Evolutionary conservation across 371 early-diverging fungal species (phyloP).

Genomic region (Mucor lusitanicus): DNA sequence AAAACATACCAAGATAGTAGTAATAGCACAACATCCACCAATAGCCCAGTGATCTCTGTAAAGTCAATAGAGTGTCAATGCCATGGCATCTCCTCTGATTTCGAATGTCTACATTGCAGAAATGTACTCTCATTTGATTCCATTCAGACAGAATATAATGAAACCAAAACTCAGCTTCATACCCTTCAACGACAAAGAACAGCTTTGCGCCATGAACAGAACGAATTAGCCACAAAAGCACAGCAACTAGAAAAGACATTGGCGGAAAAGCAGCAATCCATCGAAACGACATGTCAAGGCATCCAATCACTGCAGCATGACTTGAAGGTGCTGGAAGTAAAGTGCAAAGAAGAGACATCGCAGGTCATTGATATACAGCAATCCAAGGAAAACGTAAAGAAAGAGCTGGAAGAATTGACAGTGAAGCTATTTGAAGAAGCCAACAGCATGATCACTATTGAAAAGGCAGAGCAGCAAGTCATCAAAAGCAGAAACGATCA

Average conservation of each 20-base stretch:
- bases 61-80: constrained; percentile 9
- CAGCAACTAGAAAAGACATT: not conserved
- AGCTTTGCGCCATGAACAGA: not conserved
- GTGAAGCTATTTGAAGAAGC: constrained; percentile 82
- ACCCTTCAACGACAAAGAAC: not conserved
- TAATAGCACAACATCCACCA: constrained; percentile 16
- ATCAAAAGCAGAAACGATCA: constrained; percentile 36
- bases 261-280: not conserved
- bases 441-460: constrained; percentile 66
- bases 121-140: not conserved
- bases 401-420: constrained; percentile 72
- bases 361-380: constrained; percentile 63
- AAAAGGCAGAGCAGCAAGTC: constrained; percentile 54
- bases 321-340: constrained; percentile 16
- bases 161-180: constrained; percentile 6
- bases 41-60: constrained; percentile 20
- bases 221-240: constrained; percentile 2
- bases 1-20: constrained; percentile 13
- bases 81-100: constrained; percentile 1
- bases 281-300: not conserved
- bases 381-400: constrained; percentile 64
- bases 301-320: constrained; percentile 24
- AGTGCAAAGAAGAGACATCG: constrained; percentile 57
- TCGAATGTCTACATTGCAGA: constrained; percentile 9
- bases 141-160: constrained; percentile 3